phyloP scores from a whole-genome alignment of 2,329 filamentous ascomycete species.

The Penicillium sp. region DNA sequence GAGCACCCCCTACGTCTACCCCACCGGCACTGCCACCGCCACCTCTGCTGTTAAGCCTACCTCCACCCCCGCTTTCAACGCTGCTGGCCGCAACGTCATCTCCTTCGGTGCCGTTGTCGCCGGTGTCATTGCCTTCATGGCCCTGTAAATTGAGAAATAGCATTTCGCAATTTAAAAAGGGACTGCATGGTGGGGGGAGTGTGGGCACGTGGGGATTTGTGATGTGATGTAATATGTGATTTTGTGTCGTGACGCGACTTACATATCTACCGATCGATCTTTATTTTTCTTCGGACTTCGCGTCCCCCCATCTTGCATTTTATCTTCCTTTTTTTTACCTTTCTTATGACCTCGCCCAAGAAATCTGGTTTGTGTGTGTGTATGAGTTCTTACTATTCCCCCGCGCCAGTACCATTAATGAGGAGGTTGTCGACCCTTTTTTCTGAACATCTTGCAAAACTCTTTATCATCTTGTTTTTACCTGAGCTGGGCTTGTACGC shows the following conservation, averaged over 20 bases:
- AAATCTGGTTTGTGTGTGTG: constrained; percentile 9
- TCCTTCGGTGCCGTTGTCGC: constrained; percentile 45
- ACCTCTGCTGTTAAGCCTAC: constrained; percentile 18
- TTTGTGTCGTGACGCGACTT: not conserved
- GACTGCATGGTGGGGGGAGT: constrained; percentile 7
- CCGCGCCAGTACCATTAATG: constrained; percentile 14
- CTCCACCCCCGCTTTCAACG: constrained; percentile 37
- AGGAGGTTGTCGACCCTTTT: constrained; percentile 17
- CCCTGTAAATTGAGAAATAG: constrained; percentile 37
- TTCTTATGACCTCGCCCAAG: constrained; percentile 18
- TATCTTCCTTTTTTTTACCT: constrained; percentile 10
- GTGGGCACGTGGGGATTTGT: constrained; percentile 1
- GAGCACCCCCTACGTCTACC: constrained; percentile 16
- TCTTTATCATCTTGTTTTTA: constrained; percentile 8
- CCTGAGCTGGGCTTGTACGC: constrained; percentile 23
- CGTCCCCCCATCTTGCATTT: constrained; percentile 1
- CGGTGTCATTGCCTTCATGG: constrained; percentile 44
- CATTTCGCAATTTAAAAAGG: not conserved
- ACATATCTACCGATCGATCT: not conserved
- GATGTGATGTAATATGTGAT: not conserved
- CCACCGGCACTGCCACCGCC: constrained; percentile 16
- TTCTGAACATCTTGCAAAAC: constrained; percentile 17
- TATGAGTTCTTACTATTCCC: not conserved
- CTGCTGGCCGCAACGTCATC: constrained; percentile 43
- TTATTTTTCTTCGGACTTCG: not conserved